phyloP scores from a whole-genome alignment of 345 rosid species.

The Geranium rotundifolium region DNA sequence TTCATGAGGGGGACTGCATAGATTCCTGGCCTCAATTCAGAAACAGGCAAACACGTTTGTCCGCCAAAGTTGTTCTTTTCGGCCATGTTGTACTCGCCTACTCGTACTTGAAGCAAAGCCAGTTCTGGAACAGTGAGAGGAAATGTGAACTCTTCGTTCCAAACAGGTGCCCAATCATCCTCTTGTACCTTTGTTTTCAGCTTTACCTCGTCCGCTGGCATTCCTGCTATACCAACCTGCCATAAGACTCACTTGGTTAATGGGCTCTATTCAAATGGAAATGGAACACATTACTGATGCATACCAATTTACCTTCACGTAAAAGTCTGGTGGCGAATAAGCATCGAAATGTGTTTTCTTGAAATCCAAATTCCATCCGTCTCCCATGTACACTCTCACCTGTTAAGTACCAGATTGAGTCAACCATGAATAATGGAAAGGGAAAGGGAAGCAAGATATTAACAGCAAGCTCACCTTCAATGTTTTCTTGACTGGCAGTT shows the following conservation, averaged over 20 bases:
- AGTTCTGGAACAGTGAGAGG: slow-evolving; percentile 53
- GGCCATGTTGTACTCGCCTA: slow-evolving; percentile 54
- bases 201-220: slow-evolving; percentile 42
- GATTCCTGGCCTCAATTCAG: slow-evolving; percentile 47
- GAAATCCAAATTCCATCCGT: slow-evolving; percentile 57
- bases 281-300: neutral
- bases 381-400: slow-evolving; percentile 62
- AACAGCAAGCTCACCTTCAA: slow-evolving; percentile 28
- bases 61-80: slow-evolving; percentile 65
- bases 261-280: too few relatives aligned
- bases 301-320: slow-evolving; percentile 31
- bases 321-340: slow-evolving; percentile 63
- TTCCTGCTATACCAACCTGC: slow-evolving; percentile 69
- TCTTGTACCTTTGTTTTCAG: slow-evolving; percentile 48
- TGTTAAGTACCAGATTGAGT: slow-evolving; percentile 4
- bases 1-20: slow-evolving; percentile 50
- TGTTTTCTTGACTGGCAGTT: slow-evolving; percentile 27
- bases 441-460: neutral
- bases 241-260: neutral
- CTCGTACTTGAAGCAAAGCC: slow-evolving; percentile 58
- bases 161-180: slow-evolving; percentile 53
- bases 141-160: slow-evolving; percentile 63
- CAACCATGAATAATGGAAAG: neutral
- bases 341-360: slow-evolving; percentile 32
- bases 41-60: slow-evolving; percentile 58